Evolutionary conservation across 306 rosid genomes (phyloP), one percentile per base, ranked within the genome.

Genomic region (Castanea crenata): DNA sequence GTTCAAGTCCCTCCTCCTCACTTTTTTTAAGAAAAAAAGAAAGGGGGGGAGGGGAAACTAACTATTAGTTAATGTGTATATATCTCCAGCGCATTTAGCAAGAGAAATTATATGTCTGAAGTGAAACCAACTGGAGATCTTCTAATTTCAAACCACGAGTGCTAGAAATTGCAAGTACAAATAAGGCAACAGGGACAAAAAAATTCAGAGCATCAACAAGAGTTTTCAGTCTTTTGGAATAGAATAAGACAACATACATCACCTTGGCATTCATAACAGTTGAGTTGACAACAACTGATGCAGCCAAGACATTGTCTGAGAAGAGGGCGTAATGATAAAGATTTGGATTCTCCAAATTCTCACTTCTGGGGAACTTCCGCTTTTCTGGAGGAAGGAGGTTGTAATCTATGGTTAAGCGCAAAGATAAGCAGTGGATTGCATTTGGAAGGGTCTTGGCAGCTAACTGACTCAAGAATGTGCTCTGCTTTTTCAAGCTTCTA

Each of bases 241-340:
- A 55, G 73, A 29, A 55, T 79, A 79, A 75, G 52, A 78, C 11
- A 29, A 44, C 32, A 51, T 2, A 15, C 61, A 51, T 86, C 79
- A 96, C 99, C 98, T 96, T 93, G 74, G 96, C 96, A 80, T 93
- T 93, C 72, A 23, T 80, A 76, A 93, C 58, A 82, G 98, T 85
- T 70, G 98, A 93, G 87, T 93, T 96, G 83, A 96, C 94, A 67
- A 96, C 97, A 7, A 96, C 97, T 5, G 97, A 93, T 67, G 98
- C 96, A 82, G 97, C 99, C 94, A 96, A 84, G 81, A 96, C 98
- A 65, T 96, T 96, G 89, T 96, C 99, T 15, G 98, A 91, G 86
- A 93, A 96, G 78, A 96, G 88, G 34, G 98, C 96, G 71, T 96
- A 93, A 89, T 96, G 98, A 81, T 91, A 85, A 54, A 96, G 88